Base-by-base conservation (phyloP, 2,329 filamentous ascomycete species). In the Tolypocladium endophyticum region DNA sequence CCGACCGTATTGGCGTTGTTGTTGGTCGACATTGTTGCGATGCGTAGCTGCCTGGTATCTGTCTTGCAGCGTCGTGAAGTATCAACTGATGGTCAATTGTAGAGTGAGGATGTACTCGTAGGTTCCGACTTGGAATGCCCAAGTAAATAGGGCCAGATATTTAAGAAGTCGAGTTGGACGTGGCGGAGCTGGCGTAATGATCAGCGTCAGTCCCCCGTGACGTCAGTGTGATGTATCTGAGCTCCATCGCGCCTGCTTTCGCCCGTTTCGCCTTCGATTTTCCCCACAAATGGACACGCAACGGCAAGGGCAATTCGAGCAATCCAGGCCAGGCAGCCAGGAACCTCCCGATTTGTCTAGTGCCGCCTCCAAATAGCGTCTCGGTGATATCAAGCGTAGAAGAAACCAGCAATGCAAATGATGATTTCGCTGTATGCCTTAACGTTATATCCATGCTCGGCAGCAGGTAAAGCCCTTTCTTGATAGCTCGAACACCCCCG, bases 1-100 rank as follows among this genome's bases (percentile, higher is more conserved):
- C 63, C 69, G 54, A 61, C 63, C 61, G 65, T 65, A 53, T 63
- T 68, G 43, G 18, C 28, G 47, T 50, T 30, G 25, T 28, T 28
- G 23, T 47, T 62, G 59, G 56, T 41, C 23, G 60, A 59, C 59
- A 60, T 65, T 20, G 7, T 53, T 53, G 28, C 16, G 28, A 33
- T 33, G 18, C n/a, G 50, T 9, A 5, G 9, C n/a, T n/a, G 50
- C 30, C 47, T 16, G 4, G 25, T 47, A 25, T 25, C 4, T 36
- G 11, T 43, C 16, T 50, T 30, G 7, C 18, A 25, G 14, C 12
- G 28, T 52, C n/a, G 23, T 55, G 35, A 55, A 25, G n/a, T 38
- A 39, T 36, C 20, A 43, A 30, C 7, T 43, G 55, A 4, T 4
- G 28, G 50, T 33, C 20, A n/a, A 30, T 30, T 30, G 2, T 18